Conservation (phyloP, 768 basidiomycete genomes). For the Rhizopogon vesiculosus region DNA sequence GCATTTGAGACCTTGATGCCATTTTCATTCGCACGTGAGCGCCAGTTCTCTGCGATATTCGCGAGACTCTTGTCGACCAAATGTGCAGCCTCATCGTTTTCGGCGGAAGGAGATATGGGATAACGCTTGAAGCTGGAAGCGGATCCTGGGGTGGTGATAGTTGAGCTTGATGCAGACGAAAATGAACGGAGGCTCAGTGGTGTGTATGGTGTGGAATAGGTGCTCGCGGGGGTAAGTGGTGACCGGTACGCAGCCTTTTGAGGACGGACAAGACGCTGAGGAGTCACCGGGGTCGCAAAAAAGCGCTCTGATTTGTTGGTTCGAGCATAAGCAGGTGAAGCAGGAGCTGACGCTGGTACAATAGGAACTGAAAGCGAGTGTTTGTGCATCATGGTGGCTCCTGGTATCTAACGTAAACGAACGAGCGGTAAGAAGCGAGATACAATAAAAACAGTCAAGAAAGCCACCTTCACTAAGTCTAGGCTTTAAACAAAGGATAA, state of each 20-base stretch:
- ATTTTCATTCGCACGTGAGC: conserved; percentile 64
- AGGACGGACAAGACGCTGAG: conserved; percentile 52
- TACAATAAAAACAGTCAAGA: neutral
- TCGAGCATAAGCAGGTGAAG: conserved; percentile 36
- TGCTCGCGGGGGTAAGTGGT: conserved; percentile 55
- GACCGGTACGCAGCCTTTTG: conserved; percentile 45
- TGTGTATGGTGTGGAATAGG: conserved; percentile 54
- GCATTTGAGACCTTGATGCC: conserved; percentile 59
- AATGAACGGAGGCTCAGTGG: conserved; percentile 66
- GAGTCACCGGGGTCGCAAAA: conserved; percentile 49
- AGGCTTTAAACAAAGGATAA: conserved; percentile 10
- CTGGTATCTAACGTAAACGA: conserved; percentile 5
- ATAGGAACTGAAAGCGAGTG: conserved; percentile 24
- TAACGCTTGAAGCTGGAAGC: conserved; percentile 36
- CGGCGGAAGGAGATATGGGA: conserved; percentile 39
- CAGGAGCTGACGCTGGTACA: conserved; percentile 39
- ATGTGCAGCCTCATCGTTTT: conserved; percentile 25
- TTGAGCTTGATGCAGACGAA: conserved; percentile 44
- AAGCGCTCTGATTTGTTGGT: conserved; percentile 25
- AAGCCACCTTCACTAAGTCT: conserved; percentile 16
- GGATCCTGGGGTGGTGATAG: conserved; percentile 54
- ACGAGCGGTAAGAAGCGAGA: neutral
- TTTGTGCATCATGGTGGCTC: conserved; percentile 22
- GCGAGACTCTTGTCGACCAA: conserved; percentile 45
- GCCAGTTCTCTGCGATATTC: conserved; percentile 67